Conservation (phyloP, 2,329 filamentous ascomycete species). For the Scedosporium apiospermum region DNA sequence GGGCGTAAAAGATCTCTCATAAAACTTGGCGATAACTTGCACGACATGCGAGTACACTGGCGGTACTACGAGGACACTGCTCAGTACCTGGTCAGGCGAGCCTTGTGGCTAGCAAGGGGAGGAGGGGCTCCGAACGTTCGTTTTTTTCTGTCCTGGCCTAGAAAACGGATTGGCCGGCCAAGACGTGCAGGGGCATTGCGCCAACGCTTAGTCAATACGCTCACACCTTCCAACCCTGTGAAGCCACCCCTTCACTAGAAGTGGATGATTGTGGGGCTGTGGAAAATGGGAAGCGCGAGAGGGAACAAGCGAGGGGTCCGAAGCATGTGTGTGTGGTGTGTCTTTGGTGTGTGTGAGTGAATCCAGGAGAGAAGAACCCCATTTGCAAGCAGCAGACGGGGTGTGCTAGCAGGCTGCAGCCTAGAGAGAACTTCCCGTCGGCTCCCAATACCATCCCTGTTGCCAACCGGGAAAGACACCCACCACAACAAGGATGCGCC, state of each 20-base stretch:
- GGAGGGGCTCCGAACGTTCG: not conserved
- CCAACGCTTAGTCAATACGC: constrained; percentile 2
- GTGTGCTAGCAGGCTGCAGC: not conserved
- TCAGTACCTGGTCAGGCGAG: not conserved
- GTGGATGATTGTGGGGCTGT: not conserved
- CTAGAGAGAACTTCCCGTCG: not conserved
- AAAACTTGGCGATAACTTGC: constrained; percentile 1
- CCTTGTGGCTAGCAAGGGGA: not conserved
- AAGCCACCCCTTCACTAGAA: not conserved
- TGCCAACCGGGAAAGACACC: not conserved
- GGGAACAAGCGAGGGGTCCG: not conserved
- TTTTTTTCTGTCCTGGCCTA: not conserved
- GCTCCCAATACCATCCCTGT: not conserved
- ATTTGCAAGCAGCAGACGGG: not conserved
- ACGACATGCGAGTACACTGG: constrained; percentile 2
- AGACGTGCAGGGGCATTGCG: not conserved
- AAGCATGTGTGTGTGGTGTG: not conserved
- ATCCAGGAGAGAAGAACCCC: not conserved
- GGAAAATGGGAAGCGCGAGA: not conserved
- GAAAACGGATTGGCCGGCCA: constrained; percentile 1
- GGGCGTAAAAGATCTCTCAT: not conserved
- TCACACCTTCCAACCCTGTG: not conserved
- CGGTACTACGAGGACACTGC: not conserved
- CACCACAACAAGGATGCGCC: no score
- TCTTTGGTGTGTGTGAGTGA: no score